Base-by-base conservation (phyloP, 1,284 basidiomycete species). In the Microbotryomycetes sp. region DNA sequence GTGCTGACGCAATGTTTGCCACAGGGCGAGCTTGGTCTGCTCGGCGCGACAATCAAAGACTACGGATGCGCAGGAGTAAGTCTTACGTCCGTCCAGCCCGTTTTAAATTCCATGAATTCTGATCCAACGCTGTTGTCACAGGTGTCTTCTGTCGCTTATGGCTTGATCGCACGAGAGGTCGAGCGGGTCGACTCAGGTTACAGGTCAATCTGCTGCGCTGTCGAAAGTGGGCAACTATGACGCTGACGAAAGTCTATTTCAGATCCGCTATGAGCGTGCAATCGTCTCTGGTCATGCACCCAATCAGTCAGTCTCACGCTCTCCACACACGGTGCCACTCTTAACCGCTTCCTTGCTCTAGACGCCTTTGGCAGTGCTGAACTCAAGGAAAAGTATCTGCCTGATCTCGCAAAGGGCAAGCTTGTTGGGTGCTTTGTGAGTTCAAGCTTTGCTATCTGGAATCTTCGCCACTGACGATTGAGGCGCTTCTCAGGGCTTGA, bases 251-350 rank as follows among this genome's bases (percentile, higher is more conserved):
- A n/a, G n/a, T n/a, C n/a, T n/a, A n/a, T n/a, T n/a, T n/a, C n/a
- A n/a, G n/a, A n/a, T 92, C 89, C 5, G 93, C 87, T n/a, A 87
- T 93, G 74, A 93, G 89, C 28, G 94, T 98, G 1, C 94, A 98
- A 75, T 91, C 88, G 0, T 94, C 91, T 5, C 81, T 98, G 31
- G 91, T 94, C n/a, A 98, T 98, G 93, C 90, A 94, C 73, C 91
- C 94, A 3, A 97, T 97, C 74, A 80, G 67, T 71, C 23, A n/a
- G 69, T 57, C 50, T 29, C 31, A 15, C 49, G 23, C n/a, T n/a
- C n/a, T n/a, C n/a, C n/a, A n/a, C 52, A 18, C 45, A 35, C 30
- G 52, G 21, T 24, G 18, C n/a, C 2, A 23, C n/a, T n/a, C 2
- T 5, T n/a, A 46, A 3, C 5, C 18, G 30, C 5, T 45, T 46